phyloP scores from a whole-genome alignment of 2,329 filamentous ascomycete genomes.

The Fusarium verticillioides region DNA sequence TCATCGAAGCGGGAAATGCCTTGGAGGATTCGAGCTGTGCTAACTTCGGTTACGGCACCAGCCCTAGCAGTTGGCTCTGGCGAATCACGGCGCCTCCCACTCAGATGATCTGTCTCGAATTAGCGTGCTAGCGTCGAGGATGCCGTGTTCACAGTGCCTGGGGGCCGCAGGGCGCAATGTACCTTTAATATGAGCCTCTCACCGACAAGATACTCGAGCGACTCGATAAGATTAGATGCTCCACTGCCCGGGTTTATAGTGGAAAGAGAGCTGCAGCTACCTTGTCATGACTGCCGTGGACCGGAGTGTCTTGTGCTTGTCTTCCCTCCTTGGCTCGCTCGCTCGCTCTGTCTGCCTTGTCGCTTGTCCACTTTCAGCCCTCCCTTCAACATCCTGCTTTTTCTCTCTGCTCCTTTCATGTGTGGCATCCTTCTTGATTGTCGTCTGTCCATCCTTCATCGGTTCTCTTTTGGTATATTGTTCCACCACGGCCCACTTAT shows the following conservation, averaged over 20 bases:
- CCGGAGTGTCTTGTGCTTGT: background rate
- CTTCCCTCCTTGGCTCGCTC: slow-evolving; percentile 6
- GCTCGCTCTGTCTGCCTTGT: slow-evolving; percentile 2
- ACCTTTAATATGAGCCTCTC: background rate
- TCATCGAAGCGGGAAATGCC: background rate
- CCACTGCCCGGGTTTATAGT: slow-evolving; percentile 8
- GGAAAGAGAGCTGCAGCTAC: slow-evolving; percentile 5
- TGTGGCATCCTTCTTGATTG: background rate
- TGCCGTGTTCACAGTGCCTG: background rate
- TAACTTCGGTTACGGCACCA: slow-evolving; percentile 17
- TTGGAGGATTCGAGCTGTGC: background rate
- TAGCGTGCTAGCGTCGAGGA: background rate
- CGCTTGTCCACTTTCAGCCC: slow-evolving; percentile 13
- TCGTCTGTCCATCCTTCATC: background rate
- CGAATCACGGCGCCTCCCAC: slow-evolving; percentile 3
- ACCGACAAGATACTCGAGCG: background rate
- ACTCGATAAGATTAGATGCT: slow-evolving; percentile 21
- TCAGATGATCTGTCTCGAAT: slow-evolving; percentile 28
- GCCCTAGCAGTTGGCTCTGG: background rate
- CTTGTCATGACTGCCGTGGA: slow-evolving; percentile 1
- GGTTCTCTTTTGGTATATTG: background rate
- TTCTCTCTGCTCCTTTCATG: background rate
- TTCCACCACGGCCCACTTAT: slow-evolving; percentile 1
- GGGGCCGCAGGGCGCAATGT: slow-evolving; percentile 22
- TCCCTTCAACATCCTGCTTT: background rate